These are phyloP conservation scores for Globisporangium nunn DNA, from an alignment of 352 stramenopile genomes.

Conservation along the genomic window DNA sequence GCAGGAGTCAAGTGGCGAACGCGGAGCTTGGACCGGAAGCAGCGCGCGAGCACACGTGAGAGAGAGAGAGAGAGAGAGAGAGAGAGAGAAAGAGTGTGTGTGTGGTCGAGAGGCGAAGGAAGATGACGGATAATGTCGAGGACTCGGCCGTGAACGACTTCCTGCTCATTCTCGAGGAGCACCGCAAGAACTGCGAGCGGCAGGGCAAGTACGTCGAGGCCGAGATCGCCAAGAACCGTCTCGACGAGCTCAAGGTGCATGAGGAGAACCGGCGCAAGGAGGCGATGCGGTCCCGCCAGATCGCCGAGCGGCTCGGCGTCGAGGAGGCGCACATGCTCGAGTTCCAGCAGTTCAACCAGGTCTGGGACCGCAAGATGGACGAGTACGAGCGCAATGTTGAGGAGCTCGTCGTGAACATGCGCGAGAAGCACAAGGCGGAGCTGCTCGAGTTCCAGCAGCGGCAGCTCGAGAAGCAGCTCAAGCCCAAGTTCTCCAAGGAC, in stretches of 20 bases:
- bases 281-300: constrained; percentile 93
- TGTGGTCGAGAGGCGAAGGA: too few species aligned
- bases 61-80: neutral
- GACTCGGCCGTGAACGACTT: constrained; percentile 84
- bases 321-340: constrained; percentile 98
- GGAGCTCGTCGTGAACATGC: constrained; percentile 88
- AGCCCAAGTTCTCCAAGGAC: constrained; percentile 93
- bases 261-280: constrained; percentile 93
- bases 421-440: constrained; percentile 82
- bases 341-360: constrained; percentile 96
- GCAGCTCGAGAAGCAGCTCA: constrained; percentile 87
- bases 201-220: constrained; percentile 97
- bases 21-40: too few species aligned
- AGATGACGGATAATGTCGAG: constrained; percentile 53
- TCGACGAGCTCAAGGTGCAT: constrained; percentile 95
- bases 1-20: too few species aligned
- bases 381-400: constrained; percentile 93
- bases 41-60: neutral
- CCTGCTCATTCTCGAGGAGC: constrained; percentile 90
- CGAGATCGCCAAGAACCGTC: constrained; percentile 94
- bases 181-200: constrained; percentile 95
- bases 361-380: constrained; percentile 95
- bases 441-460: constrained; percentile 91
- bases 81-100: too few species aligned
- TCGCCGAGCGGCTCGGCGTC: constrained; percentile 91